These are phyloP conservation scores for Aphanomyces astaci DNA, from an alignment of 352 stramenopile genomes.

Conservation along the genomic window DNA sequence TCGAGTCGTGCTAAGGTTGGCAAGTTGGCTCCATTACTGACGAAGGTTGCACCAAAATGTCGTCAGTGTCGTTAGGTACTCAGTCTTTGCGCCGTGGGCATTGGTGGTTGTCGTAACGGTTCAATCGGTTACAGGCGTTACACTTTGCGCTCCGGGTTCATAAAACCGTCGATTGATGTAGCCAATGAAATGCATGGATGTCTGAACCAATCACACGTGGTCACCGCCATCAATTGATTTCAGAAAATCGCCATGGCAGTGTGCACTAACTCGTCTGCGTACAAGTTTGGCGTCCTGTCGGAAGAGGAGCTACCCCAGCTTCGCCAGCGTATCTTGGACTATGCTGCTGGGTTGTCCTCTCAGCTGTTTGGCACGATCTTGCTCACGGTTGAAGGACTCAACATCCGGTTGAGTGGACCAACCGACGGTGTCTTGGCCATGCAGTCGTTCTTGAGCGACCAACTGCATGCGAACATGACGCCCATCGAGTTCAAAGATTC, in stretches of 20 bases:
- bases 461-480: conserved; percentile 33
- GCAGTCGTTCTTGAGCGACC: conserved; percentile 35
- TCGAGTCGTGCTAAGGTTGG: no score
- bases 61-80: no score
- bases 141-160: no score
- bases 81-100: no score
- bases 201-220: background rate
- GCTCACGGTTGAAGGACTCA: conserved; percentile 53
- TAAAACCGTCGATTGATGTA: no score
- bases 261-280: conserved; percentile 52
- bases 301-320: conserved; percentile 33
- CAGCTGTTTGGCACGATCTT: conserved; percentile 57
- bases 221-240: background rate
- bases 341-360: conserved; percentile 19
- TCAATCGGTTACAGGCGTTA: no score
- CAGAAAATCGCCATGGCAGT: background rate
- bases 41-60: no score
- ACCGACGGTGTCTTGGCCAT: conserved; percentile 34
- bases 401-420: conserved; percentile 55
- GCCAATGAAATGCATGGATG: background rate
- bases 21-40: no score
- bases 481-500: conserved; percentile 63
- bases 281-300: conserved; percentile 56
- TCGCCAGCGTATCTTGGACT: conserved; percentile 33
- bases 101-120: no score